phyloP scores from a whole-genome alignment of 305 asterid species.

The Fraxinus sp. region DNA sequence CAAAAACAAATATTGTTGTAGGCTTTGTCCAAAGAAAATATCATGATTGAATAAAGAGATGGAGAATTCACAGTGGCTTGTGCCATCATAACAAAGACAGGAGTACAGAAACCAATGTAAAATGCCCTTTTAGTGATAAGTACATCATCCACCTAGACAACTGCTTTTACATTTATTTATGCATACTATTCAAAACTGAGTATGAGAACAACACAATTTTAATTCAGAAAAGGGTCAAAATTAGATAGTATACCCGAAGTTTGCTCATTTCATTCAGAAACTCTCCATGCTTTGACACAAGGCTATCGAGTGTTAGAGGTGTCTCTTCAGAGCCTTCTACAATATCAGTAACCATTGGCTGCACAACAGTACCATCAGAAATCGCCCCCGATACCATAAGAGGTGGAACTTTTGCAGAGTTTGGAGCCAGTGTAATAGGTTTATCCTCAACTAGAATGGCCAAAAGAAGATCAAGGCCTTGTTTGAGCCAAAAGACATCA shows the following conservation, averaged over 20 bases:
- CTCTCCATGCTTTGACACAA: constrained; percentile 73
- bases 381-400: constrained; percentile 50
- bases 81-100: constrained; percentile 6
- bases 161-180: neutral
- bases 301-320: constrained; percentile 77
- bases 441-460: constrained; percentile 93
- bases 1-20: neutral
- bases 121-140: constrained; percentile 16
- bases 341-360: constrained; percentile 78
- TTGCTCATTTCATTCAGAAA: constrained; percentile 87
- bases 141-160: neutral
- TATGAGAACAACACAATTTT: constrained; percentile 6
- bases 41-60: neutral
- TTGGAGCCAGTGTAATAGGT: constrained; percentile 94
- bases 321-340: constrained; percentile 81
- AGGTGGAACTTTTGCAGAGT: constrained; percentile 88
- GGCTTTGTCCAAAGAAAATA: neutral
- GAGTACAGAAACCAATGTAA: neutral
- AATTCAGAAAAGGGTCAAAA: constrained; percentile 14
- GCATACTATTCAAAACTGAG: neutral
- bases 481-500: constrained; percentile 99
- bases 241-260: constrained; percentile 65
- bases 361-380: constrained; percentile 60
- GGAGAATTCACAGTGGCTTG: neutral
- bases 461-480: constrained; percentile 99